These are phyloP conservation scores for Aspergillus hortae DNA, from an alignment of 2,329 filamentous ascomycete species.

Conservation along the genomic window DNA sequence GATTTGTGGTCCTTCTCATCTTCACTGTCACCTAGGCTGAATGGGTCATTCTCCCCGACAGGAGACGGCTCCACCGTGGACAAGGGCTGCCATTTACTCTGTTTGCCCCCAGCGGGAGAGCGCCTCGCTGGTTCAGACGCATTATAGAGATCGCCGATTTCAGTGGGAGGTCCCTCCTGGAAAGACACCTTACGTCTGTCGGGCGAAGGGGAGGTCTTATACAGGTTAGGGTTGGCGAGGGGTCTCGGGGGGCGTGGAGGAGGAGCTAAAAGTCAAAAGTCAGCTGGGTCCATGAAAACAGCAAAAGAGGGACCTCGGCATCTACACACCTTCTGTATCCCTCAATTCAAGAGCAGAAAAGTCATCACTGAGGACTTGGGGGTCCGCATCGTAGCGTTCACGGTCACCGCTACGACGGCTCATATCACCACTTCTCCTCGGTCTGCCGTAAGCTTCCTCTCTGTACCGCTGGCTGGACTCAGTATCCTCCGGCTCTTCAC, in stretches of 20 bases:
- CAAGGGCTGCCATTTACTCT: slow-evolving; percentile 96
- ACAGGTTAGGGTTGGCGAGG: slow-evolving; percentile 72
- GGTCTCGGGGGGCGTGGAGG: slow-evolving; percentile 58
- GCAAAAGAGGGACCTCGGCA: background rate
- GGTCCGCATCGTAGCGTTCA: slow-evolving; percentile 91
- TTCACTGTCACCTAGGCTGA: slow-evolving; percentile 92
- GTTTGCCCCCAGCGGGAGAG: slow-evolving; percentile 55
- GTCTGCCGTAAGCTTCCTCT: slow-evolving; percentile 43
- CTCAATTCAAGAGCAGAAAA: slow-evolving; percentile 66
- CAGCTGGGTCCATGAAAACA: background rate
- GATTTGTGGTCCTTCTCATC: slow-evolving; percentile 79
- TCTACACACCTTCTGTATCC: slow-evolving; percentile 54
- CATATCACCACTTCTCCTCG: slow-evolving; percentile 59
- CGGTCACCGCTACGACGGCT: slow-evolving; percentile 78
- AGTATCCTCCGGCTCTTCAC: slow-evolving; percentile 70
- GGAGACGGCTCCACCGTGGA: slow-evolving; percentile 80
- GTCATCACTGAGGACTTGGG: slow-evolving; percentile 82
- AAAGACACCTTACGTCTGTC: slow-evolving; percentile 54
- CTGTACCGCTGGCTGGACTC: slow-evolving; percentile 26
- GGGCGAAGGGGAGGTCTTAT: slow-evolving; percentile 63
- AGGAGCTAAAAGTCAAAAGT: slow-evolving; percentile 42
- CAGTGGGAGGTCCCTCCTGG: slow-evolving; percentile 66
- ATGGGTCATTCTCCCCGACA: slow-evolving; percentile 87
- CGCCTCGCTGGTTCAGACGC: slow-evolving; percentile 56
- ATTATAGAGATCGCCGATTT: slow-evolving; percentile 73